These are phyloP conservation scores for Helicostylum pulchrum DNA, from an alignment of 192 early-diverging fungal genomes.

Conservation along the genomic window DNA sequence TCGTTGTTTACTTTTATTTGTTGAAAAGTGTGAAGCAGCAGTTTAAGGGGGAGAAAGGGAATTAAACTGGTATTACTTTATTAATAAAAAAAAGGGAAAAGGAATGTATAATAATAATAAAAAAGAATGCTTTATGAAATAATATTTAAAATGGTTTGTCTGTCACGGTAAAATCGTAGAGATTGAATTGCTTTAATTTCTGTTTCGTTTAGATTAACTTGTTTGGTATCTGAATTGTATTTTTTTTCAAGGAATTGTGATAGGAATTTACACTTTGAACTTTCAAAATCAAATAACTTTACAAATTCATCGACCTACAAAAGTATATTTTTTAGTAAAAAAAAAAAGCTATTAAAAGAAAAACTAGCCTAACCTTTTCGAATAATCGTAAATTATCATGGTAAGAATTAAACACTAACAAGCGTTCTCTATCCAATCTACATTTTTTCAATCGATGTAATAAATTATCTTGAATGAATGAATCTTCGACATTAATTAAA, in stretches of 20 bases:
- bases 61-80: too few relatives aligned
- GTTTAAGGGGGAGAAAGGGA: too few relatives aligned
- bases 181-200: constrained; percentile 6
- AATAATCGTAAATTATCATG: background rate
- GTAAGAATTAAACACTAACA: background rate
- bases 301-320: background rate
- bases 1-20: constrained; percentile 33
- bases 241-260: background rate
- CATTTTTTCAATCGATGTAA: background rate
- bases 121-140: too few relatives aligned
- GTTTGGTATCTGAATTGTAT: background rate
- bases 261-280: constrained; percentile 7
- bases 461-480: background rate
- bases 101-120: too few relatives aligned
- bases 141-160: too few relatives aligned
- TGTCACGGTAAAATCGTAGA: background rate
- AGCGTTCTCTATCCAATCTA: constrained; percentile 4
- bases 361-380: background rate
- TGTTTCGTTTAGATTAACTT: background rate
- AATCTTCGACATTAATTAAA: too few relatives aligned
- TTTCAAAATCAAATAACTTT: constrained; percentile 5
- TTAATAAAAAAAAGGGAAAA: too few relatives aligned
- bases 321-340: background rate
- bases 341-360: background rate
- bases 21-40: constrained; percentile 28